Percentiles rank a stretch among this genome's conserved stretches.
phyloP scores from a whole-genome alignment of 2,329 filamentous ascomycete genomes.

The Fusarium papillatum region DNA sequence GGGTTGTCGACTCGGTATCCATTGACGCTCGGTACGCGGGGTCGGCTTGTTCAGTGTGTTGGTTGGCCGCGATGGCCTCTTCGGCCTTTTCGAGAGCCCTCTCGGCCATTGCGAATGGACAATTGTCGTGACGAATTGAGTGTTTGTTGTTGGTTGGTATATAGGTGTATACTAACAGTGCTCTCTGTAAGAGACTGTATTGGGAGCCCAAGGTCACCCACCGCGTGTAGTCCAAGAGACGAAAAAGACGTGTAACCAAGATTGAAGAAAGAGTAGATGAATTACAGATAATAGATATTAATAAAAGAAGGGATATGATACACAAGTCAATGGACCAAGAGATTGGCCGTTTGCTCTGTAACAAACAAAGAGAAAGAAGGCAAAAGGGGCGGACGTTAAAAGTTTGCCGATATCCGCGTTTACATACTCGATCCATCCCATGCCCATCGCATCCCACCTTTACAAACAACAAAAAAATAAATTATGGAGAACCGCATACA shows the following conservation, averaged over 20 bases:
- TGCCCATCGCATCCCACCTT: conserved; percentile 4
- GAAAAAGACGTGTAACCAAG: background rate
- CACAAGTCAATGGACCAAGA: conserved; percentile 14
- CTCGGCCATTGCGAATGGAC: conserved; percentile 43
- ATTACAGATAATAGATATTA: conserved; percentile 1
- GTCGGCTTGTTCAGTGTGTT: conserved; percentile 42
- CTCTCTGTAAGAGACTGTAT: conserved; percentile 36
- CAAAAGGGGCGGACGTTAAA: conserved; percentile 24
- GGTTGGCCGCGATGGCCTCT: conserved; percentile 46
- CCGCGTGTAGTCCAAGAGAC: conserved; percentile 23
- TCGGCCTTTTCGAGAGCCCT: conserved; percentile 45
- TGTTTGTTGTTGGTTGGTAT: conserved; percentile 10
- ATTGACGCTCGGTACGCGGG: conserved; percentile 37
- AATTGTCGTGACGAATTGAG: background rate
- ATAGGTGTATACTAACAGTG: conserved; percentile 11
- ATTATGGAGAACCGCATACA: conserved; percentile 10
- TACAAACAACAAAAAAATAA: conserved; percentile 9
- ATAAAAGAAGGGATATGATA: conserved; percentile 14
- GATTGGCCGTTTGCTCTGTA: conserved; percentile 2
- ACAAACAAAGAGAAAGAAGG: conserved; percentile 10
- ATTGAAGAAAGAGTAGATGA: background rate
- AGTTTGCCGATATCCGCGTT: conserved; percentile 34
- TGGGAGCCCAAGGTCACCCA: conserved; percentile 45
- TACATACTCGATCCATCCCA: conserved; percentile 17
- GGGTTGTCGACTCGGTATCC: conserved; percentile 47